Evolutionary conservation across 805 yeast species (phyloP).

Genomic region (Cyberlindnera xylosilytica): DNA sequence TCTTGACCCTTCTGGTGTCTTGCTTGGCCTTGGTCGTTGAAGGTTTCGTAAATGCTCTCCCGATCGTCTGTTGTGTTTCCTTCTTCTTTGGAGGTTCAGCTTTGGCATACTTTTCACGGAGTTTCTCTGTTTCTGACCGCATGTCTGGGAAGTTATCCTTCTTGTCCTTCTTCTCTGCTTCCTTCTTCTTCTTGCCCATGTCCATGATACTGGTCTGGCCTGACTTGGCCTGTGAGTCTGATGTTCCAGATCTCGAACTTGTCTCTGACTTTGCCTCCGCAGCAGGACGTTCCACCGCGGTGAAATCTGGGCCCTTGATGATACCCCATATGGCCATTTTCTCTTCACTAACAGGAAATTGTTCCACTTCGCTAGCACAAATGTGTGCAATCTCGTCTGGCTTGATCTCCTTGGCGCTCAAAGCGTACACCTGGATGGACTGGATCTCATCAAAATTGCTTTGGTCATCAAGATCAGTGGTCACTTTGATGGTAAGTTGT

Average conservation of each 20-base stretch:
- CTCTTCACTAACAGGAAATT: constrained; percentile 10
- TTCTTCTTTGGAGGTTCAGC: constrained; percentile 7
- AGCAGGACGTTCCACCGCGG: constrained; percentile 2
- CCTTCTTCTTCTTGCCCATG: neutral
- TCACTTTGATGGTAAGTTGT: constrained; percentile 21
- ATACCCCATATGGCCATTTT: constrained; percentile 25
- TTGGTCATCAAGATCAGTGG: constrained; percentile 27
- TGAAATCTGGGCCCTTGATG: constrained; percentile 24
- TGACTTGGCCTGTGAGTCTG: neutral
- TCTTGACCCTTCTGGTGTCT: constrained; percentile 11
- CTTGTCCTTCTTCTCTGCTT: constrained; percentile 3
- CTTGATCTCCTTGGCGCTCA: constrained; percentile 25
- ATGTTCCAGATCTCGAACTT: neutral
- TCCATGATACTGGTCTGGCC: neutral
- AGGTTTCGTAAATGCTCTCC: constrained; percentile 9
- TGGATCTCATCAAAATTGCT: constrained; percentile 30
- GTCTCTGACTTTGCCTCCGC: neutral
- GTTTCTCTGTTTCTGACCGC: neutral
- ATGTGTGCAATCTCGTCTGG: constrained; percentile 18
- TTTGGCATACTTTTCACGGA: neutral
- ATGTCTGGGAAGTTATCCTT: constrained; percentile 1
- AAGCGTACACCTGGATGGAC: constrained; percentile 39
- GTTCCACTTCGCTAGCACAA: constrained; percentile 11
- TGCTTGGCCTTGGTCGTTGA: neutral
- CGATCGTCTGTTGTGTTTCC: constrained; percentile 15